phyloP scores from a whole-genome alignment of 768 basidiomycete species.

The Auriscalpium microsporum region DNA sequence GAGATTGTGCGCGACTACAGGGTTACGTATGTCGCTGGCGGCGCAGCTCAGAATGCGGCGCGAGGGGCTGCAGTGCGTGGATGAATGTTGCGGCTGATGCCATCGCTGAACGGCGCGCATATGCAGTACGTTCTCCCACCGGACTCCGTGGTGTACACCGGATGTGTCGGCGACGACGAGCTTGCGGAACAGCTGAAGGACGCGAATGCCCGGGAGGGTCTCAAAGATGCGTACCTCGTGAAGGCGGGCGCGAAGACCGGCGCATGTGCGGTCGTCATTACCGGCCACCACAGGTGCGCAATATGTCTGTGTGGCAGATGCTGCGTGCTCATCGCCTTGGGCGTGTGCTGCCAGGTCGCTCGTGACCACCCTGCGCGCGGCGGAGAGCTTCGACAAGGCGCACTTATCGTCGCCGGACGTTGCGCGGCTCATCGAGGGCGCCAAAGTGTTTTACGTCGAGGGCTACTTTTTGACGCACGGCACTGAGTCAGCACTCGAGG shows the following conservation, averaged over 20 bases:
- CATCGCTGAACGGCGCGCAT: background rate
- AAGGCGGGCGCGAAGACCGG: conserved; percentile 85
- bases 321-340: background rate
- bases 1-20: conserved; percentile 71
- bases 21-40: conserved; percentile 91
- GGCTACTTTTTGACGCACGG: conserved; percentile 79
- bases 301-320: too few relatives aligned
- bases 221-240: conserved; percentile 83
- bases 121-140: conserved; percentile 83
- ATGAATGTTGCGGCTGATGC: background rate
- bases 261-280: conserved; percentile 93
- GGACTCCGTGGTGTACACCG: conserved; percentile 85
- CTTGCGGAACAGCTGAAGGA: conserved; percentile 80
- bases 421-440: conserved; percentile 66
- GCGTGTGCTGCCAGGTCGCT: conserved; percentile 52
- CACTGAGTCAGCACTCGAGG: conserved; percentile 51
- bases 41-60: conserved; percentile 94
- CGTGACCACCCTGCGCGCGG: conserved; percentile 83
- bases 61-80: conserved; percentile 85
- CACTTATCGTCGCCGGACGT: conserved; percentile 74
- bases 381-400: conserved; percentile 79
- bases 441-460: conserved; percentile 88
- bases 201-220: conserved; percentile 89
- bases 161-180: conserved; percentile 90
- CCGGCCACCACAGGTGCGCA: conserved; percentile 82